phyloP scores from a whole-genome alignment of 495 filamentous ascomycete genomes.

The Podospora pseudoanserina region DNA sequence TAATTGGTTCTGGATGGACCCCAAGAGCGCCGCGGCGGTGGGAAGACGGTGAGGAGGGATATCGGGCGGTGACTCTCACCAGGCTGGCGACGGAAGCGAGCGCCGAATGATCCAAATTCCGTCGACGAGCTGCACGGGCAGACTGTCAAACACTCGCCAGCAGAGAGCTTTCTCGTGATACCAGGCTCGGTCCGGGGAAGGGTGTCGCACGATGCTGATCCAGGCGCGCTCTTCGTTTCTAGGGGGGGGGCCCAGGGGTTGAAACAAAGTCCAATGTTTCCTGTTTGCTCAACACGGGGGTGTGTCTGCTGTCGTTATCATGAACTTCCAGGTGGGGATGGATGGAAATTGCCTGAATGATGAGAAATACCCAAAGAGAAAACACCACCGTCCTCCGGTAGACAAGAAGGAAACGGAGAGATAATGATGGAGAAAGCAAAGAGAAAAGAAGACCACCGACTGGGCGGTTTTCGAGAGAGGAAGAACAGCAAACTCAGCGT shows the following conservation, averaged over 20 bases:
- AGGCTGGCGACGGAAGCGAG: background rate
- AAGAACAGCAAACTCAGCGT: conserved; percentile 20
- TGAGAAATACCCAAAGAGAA: background rate
- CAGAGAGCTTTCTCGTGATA: conserved; percentile 1
- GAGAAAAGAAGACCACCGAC: background rate
- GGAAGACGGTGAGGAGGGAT: background rate
- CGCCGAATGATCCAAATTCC: background rate
- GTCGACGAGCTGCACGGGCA: background rate
- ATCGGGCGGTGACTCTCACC: conserved; percentile 2
- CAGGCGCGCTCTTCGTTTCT: conserved; percentile 3
- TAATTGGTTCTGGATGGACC: conserved; percentile 11
- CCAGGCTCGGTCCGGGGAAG: background rate
- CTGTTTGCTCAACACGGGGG: background rate
- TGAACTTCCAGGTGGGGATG: background rate
- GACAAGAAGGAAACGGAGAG: background rate
- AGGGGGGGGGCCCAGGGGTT: conserved; percentile 5
- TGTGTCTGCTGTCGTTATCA: background rate
- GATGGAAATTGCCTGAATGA: background rate
- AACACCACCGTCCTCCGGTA: background rate
- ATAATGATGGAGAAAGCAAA: background rate
- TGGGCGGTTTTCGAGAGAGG: conserved; percentile 6
- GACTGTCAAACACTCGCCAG: background rate
- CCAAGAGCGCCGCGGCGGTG: background rate
- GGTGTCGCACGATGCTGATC: conserved; percentile 9
- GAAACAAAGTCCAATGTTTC: conserved; percentile 12